phyloP scores from a whole-genome alignment of 2,329 filamentous ascomycete species.

The Teratosphaeria destructans region DNA sequence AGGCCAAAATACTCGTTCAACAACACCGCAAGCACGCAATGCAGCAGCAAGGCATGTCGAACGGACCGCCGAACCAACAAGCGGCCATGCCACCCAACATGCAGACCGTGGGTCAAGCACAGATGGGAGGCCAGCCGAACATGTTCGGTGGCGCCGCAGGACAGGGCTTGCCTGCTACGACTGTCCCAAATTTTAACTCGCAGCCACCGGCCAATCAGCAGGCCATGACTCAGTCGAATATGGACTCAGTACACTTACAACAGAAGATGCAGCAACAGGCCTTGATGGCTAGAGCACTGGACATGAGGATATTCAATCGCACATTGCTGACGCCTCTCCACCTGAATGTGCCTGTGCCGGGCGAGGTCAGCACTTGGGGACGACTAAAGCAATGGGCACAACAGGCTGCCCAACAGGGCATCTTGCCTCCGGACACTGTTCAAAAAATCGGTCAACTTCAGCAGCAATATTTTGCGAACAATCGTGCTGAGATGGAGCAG shows the following conservation, averaged over 20 bases:
- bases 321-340: conserved; percentile 8
- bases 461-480: conserved; percentile 13
- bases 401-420: conserved; percentile 31
- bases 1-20: background rate
- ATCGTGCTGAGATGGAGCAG: conserved; percentile 23
- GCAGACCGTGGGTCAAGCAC: background rate
- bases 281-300: conserved; percentile 10
- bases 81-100: background rate
- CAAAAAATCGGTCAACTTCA: conserved; percentile 27
- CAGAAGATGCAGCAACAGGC: conserved; percentile 12
- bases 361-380: conserved; percentile 44
- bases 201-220: background rate
- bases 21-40: background rate
- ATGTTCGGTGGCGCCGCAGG: background rate
- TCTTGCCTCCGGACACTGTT: conserved; percentile 31
- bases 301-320: conserved; percentile 12
- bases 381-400: conserved; percentile 45
- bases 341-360: conserved; percentile 30
- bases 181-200: background rate
- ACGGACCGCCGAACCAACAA: background rate
- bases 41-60: background rate
- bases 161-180: conserved; percentile 10
- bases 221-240: conserved; percentile 7
- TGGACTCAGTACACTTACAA: conserved; percentile 5
- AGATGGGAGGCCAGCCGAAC: background rate